Base-by-base conservation (phyloP, 495 filamentous ascomycete genomes). In the Neurospora tetraspora region DNA sequence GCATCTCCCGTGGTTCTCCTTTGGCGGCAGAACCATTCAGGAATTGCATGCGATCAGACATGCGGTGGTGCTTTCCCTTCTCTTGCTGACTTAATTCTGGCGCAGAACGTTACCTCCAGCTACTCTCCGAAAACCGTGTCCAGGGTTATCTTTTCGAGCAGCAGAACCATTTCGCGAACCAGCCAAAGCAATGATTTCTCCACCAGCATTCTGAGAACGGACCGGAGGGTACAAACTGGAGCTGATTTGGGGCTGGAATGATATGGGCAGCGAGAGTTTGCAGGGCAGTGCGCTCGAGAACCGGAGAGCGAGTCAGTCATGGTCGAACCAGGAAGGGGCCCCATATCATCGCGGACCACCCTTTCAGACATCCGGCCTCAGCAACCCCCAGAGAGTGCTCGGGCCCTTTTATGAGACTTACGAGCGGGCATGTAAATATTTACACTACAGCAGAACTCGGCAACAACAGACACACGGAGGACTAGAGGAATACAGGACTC, bases 141-240 rank as follows among this genome's bases (percentile, higher is more conserved):
- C 90, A 88, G 84, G 96, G 96, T 76, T 98, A 97, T 80, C 80
- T 95, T 65, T 96, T 94, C 77, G 86, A 95, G 84, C 94, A 97
- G 87, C 92, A 96, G 84, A 97, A 98, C 83, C 93, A 92, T 80
- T 84, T 91, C 71, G 74, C 87, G 39, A 87, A 90, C 80, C 74
- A 82, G 43, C 76, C 82, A 72, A 70, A 75, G 71, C 75, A 74
- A 71, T 73, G 31, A 61, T 31, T 61, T 61, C 47, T 23, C 47
- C 23, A 31, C 47, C 47, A 61, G 23, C 23, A 14, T 31, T 61
- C 23, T 61, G 47, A 8, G 47, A 61, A 16, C 23, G 23, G 47
- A 8, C 23, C 47, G 23, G 47, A 61, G 23, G 47, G 47, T 61
- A 61, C 47, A 61, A 53, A 31, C 47, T 61, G 23, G 47, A 61